These are phyloP conservation scores for Lolium multiflorum DNA, from an alignment of 176 grass and related monocot species.

Conservation along the genomic window DNA sequence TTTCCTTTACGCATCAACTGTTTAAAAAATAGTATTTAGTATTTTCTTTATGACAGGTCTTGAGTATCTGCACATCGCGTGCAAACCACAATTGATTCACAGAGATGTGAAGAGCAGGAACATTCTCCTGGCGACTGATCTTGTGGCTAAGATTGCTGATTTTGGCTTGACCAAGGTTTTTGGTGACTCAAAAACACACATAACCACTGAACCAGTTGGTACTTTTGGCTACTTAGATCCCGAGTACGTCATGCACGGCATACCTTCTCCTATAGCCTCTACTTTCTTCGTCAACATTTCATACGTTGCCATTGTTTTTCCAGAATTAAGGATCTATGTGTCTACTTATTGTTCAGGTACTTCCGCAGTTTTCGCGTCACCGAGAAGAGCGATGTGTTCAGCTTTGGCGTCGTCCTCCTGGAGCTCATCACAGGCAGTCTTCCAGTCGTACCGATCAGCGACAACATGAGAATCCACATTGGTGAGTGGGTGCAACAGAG, in stretches of 20 bases:
- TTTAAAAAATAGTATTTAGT: neutral
- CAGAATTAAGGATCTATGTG: neutral
- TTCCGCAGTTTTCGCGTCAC: slow-evolving; percentile 30
- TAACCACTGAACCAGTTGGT: slow-evolving; percentile 46
- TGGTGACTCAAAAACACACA: slow-evolving; percentile 43
- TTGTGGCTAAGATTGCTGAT: slow-evolving; percentile 56
- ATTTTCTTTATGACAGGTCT: slow-evolving; percentile 30
- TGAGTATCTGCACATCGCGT: slow-evolving; percentile 47
- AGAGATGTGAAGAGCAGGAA: slow-evolving; percentile 62
- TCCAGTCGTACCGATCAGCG: slow-evolving; percentile 20
- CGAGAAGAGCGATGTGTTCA: slow-evolving; percentile 47
- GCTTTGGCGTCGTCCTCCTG: slow-evolving; percentile 43
- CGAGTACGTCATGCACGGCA: slow-evolving; percentile 25
- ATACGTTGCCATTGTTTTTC: neutral
- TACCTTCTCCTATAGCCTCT: neutral
- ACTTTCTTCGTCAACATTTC: neutral
- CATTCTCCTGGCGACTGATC: slow-evolving; percentile 44
- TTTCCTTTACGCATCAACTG: neutral
- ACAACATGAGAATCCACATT: slow-evolving; percentile 41
- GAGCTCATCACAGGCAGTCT: slow-evolving; percentile 45
- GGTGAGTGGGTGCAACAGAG: slow-evolving; percentile 49
- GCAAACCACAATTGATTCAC: slow-evolving; percentile 51
- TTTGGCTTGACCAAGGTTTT: slow-evolving; percentile 60
- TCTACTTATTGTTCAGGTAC: slow-evolving; percentile 33
- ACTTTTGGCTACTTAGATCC: slow-evolving; percentile 57